Evolutionary conservation across 495 filamentous ascomycete species (phyloP), one percentile per base, ranked within the genome.

Genomic region (Hypoxylon fragiforme): DNA sequence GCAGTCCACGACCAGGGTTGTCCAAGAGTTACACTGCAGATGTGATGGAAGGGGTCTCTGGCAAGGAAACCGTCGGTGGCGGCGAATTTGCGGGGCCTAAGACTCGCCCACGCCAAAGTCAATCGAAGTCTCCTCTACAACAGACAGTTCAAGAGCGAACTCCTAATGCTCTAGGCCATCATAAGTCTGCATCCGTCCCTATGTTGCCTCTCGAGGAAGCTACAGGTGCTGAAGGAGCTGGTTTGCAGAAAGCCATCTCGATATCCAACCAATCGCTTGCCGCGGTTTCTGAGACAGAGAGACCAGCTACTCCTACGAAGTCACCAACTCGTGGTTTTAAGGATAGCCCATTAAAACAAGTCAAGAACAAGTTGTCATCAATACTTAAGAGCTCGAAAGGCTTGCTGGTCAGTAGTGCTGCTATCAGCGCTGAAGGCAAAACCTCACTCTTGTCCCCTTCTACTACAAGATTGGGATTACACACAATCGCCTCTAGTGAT

Each of bases 301-400:
- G 70, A 22, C 78, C 84, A 19, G 84, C 84, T 5, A 89, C 87
- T 7, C 86, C 89, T 3, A 74, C 77, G 16, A 88, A 86, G 36
- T 90, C 89, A 9, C 89, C 89, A 12, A 74, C 79, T 6, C 81
- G 81, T 48, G 80, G 79, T 49, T 80, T 85, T 60, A 73, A 77
- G 43, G 90, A 92, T 51, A 91, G 86, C 37, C 89, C 90, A 4
- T 68, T 95, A 20, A 95, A 89, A 65, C 88, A 91, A 39, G 91
- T 91, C 13, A 96, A 95, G 73, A 87, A 84, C 57, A 91, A 88
- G 66, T 73, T 96, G 26, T 90, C 90, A 32, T 94, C 91, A 7
- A 89, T 95, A 44, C 76, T 96, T 55, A 89, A 90, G 66, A 87
- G 86, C 28, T 91, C 91, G 11, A 91, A 87, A 64, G 89, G 85